Percentiles rank a stretch among this genome's conserved stretches.
These are phyloP conservation scores for Mycena haematopus DNA, from an alignment of 768 basidiomycete genomes.

Conservation along the genomic window DNA sequence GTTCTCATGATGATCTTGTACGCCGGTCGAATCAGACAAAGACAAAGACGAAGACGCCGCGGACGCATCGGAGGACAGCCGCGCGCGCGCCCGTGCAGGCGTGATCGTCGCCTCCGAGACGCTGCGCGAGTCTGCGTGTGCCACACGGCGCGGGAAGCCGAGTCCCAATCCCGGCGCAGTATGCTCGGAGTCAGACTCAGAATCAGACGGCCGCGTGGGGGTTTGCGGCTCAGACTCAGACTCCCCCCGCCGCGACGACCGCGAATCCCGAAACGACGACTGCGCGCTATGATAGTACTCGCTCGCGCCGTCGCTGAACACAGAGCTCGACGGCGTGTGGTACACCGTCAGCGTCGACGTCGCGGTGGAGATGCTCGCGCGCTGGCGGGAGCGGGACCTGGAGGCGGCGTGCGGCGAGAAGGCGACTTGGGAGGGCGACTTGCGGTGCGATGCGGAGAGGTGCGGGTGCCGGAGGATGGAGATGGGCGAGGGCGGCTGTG, in stretches of 20 bases:
- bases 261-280: too few relatives aligned
- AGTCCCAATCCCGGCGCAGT: too few relatives aligned
- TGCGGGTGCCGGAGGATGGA: slow-evolving; percentile 39
- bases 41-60: neutral
- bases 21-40: too few relatives aligned
- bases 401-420: slow-evolving; percentile 36
- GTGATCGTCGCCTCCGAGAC: slow-evolving; percentile 26
- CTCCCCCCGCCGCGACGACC: too few relatives aligned
- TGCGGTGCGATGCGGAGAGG: slow-evolving; percentile 26
- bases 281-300: slow-evolving; percentile 69
- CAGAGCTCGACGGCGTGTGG: slow-evolving; percentile 67
- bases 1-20: too few relatives aligned
- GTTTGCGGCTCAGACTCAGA: too few relatives aligned
- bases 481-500: slow-evolving; percentile 28
- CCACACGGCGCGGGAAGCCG: too few relatives aligned
- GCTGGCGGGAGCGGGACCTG: slow-evolving; percentile 46
- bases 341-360: slow-evolving; percentile 59
- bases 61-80: too few relatives aligned
- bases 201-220: too few relatives aligned
- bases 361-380: slow-evolving; percentile 47
- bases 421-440: slow-evolving; percentile 45
- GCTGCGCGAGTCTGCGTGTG: neutral
- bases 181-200: too few relatives aligned
- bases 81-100: slow-evolving; percentile 1
- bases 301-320: slow-evolving; percentile 45